phyloP scores from a whole-genome alignment of 345 rosid species.

The Alliaria petiolata region DNA sequence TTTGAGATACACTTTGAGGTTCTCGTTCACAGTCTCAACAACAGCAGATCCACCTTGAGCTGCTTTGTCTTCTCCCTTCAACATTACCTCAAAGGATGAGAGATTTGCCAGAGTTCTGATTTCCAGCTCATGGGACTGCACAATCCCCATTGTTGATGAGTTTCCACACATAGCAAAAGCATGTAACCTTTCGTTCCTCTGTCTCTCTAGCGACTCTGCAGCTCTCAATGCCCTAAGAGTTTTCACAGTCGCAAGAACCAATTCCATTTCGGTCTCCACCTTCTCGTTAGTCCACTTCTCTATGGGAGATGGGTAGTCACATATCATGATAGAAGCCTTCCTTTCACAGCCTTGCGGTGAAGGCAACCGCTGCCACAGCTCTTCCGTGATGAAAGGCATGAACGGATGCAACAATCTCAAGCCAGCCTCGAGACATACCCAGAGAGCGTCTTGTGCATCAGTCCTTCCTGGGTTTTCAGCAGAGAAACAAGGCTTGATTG shows the following conservation, averaged over 20 bases:
- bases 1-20: background rate
- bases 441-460: conserved; percentile 50
- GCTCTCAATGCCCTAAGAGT: conserved; percentile 59
- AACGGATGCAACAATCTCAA: conserved; percentile 79
- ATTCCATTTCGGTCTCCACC: conserved; percentile 67
- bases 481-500: conserved; percentile 66
- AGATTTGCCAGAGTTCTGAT: conserved; percentile 60
- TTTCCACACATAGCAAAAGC: conserved; percentile 66
- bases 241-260: conserved; percentile 56
- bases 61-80: conserved; percentile 28
- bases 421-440: conserved; percentile 76
- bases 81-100: conserved; percentile 59
- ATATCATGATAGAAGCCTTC: conserved; percentile 60
- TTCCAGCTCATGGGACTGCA: conserved; percentile 51
- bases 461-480: conserved; percentile 16
- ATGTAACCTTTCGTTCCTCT: conserved; percentile 59
- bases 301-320: conserved; percentile 54
- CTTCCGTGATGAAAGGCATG: conserved; percentile 82
- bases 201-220: conserved; percentile 47
- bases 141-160: conserved; percentile 38
- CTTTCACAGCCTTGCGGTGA: background rate
- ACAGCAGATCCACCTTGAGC: background rate
- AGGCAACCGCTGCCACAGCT: conserved; percentile 81
- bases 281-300: conserved; percentile 61
- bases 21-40: background rate